phyloP scores from a whole-genome alignment of 148 eudicot genomes.

The Arbutus unedo region DNA sequence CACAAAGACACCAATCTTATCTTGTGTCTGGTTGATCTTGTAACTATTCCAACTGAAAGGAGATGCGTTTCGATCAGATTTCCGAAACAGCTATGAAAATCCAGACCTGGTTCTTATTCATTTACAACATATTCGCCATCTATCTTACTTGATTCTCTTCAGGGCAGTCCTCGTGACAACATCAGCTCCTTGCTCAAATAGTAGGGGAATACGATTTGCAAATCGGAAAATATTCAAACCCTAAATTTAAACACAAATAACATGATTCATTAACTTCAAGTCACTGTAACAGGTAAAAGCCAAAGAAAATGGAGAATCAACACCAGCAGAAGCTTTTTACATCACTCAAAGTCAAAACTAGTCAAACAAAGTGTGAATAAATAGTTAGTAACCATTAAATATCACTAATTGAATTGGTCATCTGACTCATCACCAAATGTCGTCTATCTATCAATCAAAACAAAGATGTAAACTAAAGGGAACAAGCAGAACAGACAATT shows the following conservation, averaged over 20 bases:
- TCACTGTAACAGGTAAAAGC: not conserved
- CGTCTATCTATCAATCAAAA: not conserved
- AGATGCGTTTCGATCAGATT: conserved; percentile 28
- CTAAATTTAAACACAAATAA: conserved; percentile 32
- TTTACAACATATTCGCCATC: not conserved
- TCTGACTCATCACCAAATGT: not conserved
- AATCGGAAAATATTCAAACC: conserved; percentile 94
- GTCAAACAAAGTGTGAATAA: not conserved
- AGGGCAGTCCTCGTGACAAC: conserved; percentile 91
- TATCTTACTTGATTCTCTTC: conserved; percentile 89
- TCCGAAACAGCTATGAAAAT: not conserved
- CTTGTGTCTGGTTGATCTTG: conserved; percentile 96
- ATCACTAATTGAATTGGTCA: not conserved
- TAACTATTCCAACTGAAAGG: conserved; percentile 82
- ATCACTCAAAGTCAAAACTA: not conserved
- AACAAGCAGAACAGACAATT: not conserved
- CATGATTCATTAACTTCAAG: conserved; percentile 1
- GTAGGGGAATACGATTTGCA: conserved; percentile 97
- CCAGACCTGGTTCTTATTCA: not conserved
- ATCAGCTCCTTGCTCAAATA: conserved; percentile 99
- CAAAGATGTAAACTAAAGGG: not conserved
- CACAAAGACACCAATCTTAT: conserved; percentile 95
- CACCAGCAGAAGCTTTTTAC: not conserved
- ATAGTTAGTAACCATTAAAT: not conserved
- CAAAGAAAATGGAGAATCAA: not conserved